Base-by-base conservation (phyloP, 140 eudicot genomes). In the Anethum foeniculum region DNA sequence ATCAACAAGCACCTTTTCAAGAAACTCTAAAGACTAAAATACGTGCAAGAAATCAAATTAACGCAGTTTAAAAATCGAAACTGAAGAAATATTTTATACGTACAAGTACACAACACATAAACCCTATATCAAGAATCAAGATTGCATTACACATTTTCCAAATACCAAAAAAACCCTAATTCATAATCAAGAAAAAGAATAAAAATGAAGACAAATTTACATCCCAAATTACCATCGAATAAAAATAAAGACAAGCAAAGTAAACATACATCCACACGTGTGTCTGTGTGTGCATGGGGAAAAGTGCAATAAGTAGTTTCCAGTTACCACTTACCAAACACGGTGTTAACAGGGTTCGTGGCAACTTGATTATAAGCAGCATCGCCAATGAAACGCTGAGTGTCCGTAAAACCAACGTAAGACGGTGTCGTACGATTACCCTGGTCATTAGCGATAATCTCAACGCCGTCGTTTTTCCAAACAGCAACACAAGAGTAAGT, bases 321-420 rank as follows among this genome's bases (percentile, higher is more conserved):
- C n/a, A n/a, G n/a, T n/a, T 34, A 34, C 38, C 38, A 34, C 38
- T 1, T 39, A 75, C 79, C 64, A 47, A 75, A 75, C 38, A 75
- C 60, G 64, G 79, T 75, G 79, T 75, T 75, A 25, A 30, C 34
- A 44, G 79, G 79, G 79, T 75, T 75, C 43, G 14, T 12, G 10
- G 79, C 64, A 19, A 8, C 79, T 43, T 75, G 79, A 27, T 76
- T 76, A 13, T 76, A 41, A 4, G 79, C 65, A 25, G 46, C 76
- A 34, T 71, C 48, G 28, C 76, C 78, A 34, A 74, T 39, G 78
- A 74, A 25, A 43, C 78, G 78, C 23, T 74, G 4, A 3, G 78
- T 4, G n/a, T 18, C 25, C 9, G 76, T 71, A n/a, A 71, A 71
- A 36, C 64, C 79, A 27, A 76, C 79, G 6, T 11, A 76, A 28